Conservation (phyloP, 306 rosid species). For the Echinosophora koreensis region DNA sequence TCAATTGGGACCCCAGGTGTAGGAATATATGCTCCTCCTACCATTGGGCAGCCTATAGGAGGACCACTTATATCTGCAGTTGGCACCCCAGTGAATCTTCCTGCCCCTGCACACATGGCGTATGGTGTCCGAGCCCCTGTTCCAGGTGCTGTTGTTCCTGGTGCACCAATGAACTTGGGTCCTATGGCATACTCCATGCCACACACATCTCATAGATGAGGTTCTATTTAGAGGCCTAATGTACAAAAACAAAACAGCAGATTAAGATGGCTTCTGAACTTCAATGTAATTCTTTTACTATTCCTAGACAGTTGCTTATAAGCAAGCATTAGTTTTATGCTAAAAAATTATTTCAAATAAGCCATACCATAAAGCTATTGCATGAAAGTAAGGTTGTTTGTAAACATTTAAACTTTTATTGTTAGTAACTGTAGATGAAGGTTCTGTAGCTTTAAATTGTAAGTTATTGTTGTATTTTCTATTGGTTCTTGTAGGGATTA, state of each 20-base stretch:
- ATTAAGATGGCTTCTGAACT: slow-evolving; percentile 53
- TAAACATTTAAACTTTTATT: slow-evolving; percentile 33
- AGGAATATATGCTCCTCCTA: slow-evolving; percentile 69
- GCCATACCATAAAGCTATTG: slow-evolving; percentile 30
- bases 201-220: slow-evolving; percentile 68
- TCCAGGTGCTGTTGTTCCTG: slow-evolving; percentile 65
- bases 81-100: slow-evolving; percentile 78
- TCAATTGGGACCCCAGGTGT: slow-evolving; percentile 56
- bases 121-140: slow-evolving; percentile 69
- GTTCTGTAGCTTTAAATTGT: slow-evolving; percentile 9
- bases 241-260: slow-evolving; percentile 54
- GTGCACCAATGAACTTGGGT: slow-evolving; percentile 74
- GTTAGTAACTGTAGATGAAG: slow-evolving; percentile 31
- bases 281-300: slow-evolving; percentile 48
- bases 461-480: not conserved
- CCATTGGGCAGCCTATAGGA: slow-evolving; percentile 80
- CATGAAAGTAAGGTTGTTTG: slow-evolving; percentile 44
- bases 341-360: slow-evolving; percentile 44
- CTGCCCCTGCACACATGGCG: slow-evolving; percentile 63
- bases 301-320: slow-evolving; percentile 34
- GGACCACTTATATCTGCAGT: slow-evolving; percentile 82
- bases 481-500: slow-evolving; percentile 13
- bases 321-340: slow-evolving; percentile 43
- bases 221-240: slow-evolving; percentile 48
- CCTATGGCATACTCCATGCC: slow-evolving; percentile 73